These are phyloP conservation scores for Mediolabrus comicus DNA, from an alignment of 108 stramenopile species.

Conservation along the genomic window DNA sequence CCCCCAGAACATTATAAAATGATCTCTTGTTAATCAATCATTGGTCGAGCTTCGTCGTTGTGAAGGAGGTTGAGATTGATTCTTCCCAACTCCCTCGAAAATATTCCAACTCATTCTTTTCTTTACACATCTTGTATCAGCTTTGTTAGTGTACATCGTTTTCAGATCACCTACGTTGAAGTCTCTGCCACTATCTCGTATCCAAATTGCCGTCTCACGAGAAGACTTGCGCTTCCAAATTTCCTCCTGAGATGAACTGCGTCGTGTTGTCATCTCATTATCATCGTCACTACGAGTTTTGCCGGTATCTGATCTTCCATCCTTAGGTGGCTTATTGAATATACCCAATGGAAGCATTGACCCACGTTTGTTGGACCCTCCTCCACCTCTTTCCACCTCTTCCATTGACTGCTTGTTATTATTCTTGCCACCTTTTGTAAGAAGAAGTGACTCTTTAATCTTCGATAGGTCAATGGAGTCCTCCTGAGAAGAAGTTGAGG, in stretches of 20 bases:
- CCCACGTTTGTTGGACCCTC: not conserved
- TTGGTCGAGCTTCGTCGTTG: not conserved
- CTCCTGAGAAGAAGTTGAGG: not conserved
- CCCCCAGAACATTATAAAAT: too few relatives aligned
- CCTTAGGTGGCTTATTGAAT: not conserved
- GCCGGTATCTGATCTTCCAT: not conserved
- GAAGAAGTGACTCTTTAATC: not conserved
- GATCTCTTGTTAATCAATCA: too few relatives aligned
- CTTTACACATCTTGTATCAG: not conserved
- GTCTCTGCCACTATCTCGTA: not conserved
- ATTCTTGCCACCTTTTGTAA: not conserved
- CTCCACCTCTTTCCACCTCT: not conserved
- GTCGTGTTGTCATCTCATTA: not conserved
- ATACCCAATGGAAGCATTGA: not conserved
- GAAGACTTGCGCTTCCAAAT: too few relatives aligned
- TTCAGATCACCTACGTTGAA: not conserved
- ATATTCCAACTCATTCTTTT: not conserved
- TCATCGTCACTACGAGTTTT: not conserved
- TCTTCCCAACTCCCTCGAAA: not conserved
- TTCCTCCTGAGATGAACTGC: too few relatives aligned
- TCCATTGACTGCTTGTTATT: not conserved
- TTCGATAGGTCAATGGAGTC: not conserved
- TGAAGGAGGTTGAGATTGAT: not conserved
- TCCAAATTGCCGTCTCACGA: not conserved
- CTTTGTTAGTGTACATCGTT: not conserved